Evolutionary conservation across 345 rosid genomes (phyloP), one percentile per base, ranked within the genome.

Genomic region (Erysimum cheiranthoides): DNA sequence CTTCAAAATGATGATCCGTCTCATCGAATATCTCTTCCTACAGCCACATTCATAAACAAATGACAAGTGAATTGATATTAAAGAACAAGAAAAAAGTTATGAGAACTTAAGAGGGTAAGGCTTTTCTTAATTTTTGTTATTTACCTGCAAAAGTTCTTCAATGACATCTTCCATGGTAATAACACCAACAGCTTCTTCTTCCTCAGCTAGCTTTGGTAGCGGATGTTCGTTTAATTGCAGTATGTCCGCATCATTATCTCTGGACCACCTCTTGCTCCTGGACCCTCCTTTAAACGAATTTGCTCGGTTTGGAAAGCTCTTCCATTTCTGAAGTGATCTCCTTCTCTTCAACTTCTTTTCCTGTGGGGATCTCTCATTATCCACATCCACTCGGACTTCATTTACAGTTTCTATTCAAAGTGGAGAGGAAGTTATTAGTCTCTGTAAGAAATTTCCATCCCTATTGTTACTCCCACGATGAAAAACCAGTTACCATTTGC

Each of bases 151-250:
- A 61, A 93, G 93, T 82, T 93, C 97, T 82, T 93, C 98, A 46
- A 93, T 93, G 73, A 93, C 96, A 82, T 93, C 98, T 77, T 93
- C 98, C 98, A 93, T 93, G 30, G 98, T 91, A 49, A 93, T 89
- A 39, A 93, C 63, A 50, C 97, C 98, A 1, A 93, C 88, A 12
- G 89, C 90, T 79, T 90, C 96, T 80, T 88, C 96, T 70, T 89
- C 98, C 64, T 91, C 97, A 0, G 85, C 81, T 54, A 85, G 80
- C 63, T 79, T 79, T 1, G 93, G 91, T 1, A 91, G 91, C 3
- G 86, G 74, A 59, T 60, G 50, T 13, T 57, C 93, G 67, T 89
- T 81, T 51, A 93, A 31, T 6, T 87, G 78, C 57, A 93, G 74
- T 60, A 93, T 85, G 78, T 93, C 96, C 0, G 87, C 84, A 72